Evolutionary conservation across 2,329 filamentous ascomycete species (phyloP).

Genomic region (Penicillium crustosum): DNA sequence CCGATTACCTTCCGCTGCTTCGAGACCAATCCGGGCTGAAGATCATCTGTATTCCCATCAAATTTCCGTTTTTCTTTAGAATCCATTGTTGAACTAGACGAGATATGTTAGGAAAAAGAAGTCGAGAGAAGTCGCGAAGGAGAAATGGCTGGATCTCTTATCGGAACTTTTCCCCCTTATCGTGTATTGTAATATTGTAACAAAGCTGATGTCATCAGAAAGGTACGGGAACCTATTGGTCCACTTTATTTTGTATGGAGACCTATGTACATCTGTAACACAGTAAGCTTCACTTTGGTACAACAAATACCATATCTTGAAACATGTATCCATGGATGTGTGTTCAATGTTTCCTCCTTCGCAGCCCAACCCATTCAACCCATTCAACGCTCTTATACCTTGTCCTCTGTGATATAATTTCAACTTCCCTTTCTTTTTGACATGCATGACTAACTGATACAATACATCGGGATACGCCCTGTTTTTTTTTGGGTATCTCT

Average conservation of each 20-base stretch:
- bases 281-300: too few relatives aligned
- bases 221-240: not conserved
- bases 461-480: not conserved
- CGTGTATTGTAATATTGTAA: not conserved
- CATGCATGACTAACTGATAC: not conserved
- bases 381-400: not conserved
- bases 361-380: too few relatives aligned
- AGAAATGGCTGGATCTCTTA: not conserved
- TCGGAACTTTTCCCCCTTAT: not conserved
- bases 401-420: not conserved
- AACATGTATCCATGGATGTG: too few relatives aligned
- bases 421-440: too few relatives aligned
- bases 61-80: slow-evolving; percentile 25
- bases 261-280: too few relatives aligned
- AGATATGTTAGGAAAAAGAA: not conserved
- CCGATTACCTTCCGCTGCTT: slow-evolving; percentile 51
- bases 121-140: not conserved
- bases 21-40: slow-evolving; percentile 1
- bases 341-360: too few relatives aligned
- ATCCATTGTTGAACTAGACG: slow-evolving; percentile 5
- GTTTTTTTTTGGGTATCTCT: not conserved
- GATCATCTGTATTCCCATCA: slow-evolving; percentile 2
- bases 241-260: not conserved
- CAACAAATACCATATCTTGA: not conserved
- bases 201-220: slow-evolving; percentile 1